These are phyloP conservation scores for Elsinoe australis DNA, from an alignment of 2,329 filamentous ascomycete species.

Conservation along the genomic window DNA sequence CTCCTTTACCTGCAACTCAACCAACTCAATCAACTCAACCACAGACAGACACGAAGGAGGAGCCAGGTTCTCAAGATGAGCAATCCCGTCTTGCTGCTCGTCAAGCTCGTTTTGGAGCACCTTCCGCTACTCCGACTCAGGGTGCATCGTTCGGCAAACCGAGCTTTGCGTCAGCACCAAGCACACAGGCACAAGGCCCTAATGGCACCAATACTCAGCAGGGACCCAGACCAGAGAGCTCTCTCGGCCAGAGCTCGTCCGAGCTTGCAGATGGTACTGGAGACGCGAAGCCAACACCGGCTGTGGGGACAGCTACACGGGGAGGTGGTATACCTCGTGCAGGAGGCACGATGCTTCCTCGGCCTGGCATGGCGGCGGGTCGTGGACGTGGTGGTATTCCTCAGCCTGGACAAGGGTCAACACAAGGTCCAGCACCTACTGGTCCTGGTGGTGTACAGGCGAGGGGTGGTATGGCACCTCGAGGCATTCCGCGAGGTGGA, in stretches of 20 bases:
- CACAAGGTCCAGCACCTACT: not conserved
- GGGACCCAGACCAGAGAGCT: conserved; percentile 4
- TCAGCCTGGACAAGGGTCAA: conserved; percentile 7
- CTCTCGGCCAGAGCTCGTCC: not conserved
- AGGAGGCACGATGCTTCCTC: conserved; percentile 24
- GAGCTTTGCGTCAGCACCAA: conserved; percentile 17
- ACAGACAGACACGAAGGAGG: conserved; percentile 11
- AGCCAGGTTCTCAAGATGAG: conserved; percentile 13
- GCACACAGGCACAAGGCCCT: conserved; percentile 17
- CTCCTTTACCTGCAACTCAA: not conserved
- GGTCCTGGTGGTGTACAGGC: no score
- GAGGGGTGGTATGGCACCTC: conserved; percentile 15
- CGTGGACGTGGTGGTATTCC: conserved; percentile 22
- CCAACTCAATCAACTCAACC: not conserved
- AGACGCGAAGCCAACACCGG: conserved; percentile 18
- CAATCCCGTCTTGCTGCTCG: conserved; percentile 23
- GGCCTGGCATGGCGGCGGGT: conserved; percentile 21
- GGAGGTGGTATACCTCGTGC: conserved; percentile 24
- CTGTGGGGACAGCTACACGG: conserved; percentile 19
- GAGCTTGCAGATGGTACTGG: not conserved
- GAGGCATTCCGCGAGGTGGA: conserved; percentile 21
- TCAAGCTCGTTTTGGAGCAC: conserved; percentile 25
- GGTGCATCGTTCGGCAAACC: conserved; percentile 23
- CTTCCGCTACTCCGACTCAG: conserved; percentile 4
- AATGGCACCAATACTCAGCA: no score